phyloP scores from a whole-genome alignment of 768 basidiomycete genomes.

The Pleurotus citrinopileatus region DNA sequence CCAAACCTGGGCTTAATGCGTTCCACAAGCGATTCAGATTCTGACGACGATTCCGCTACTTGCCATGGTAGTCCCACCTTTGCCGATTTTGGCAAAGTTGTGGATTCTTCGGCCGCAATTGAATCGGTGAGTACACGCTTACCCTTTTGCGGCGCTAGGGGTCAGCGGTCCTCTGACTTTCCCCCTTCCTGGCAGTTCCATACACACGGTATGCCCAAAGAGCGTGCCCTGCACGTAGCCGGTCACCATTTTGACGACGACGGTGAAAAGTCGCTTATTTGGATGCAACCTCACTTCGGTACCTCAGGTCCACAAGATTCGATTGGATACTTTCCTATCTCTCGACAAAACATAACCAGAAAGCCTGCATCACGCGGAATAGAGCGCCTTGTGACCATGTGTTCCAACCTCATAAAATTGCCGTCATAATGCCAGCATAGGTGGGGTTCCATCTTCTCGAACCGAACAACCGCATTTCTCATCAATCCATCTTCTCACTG shows the following conservation, averaged over 20 bases:
- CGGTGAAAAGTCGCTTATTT: constrained; percentile 8
- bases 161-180: constrained; percentile 1
- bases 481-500: not conserved
- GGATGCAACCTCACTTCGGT: constrained; percentile 4
- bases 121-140: constrained; percentile 1
- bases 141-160: not conserved
- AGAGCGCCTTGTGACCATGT: constrained; percentile 9
- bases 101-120: constrained; percentile 5
- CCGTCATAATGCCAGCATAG: constrained; percentile 3
- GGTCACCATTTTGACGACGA: constrained; percentile 8
- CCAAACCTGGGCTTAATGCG: constrained; percentile 4
- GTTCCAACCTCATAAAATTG: constrained; percentile 5
- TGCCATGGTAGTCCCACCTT: constrained; percentile 8
- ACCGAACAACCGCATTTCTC: not conserved
- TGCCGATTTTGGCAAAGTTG: constrained; percentile 1
- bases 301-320: constrained; percentile 6
- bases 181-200: constrained; percentile 5
- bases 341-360: constrained; percentile 1
- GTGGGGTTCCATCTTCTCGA: not conserved
- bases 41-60: constrained; percentile 4
- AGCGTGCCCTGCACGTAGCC: constrained; percentile 2
- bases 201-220: not conserved
- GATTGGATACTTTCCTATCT: constrained; percentile 6
- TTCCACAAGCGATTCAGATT: constrained; percentile 6
- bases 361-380: constrained; percentile 1